Evolutionary conservation across 192 early-diverging fungal species (phyloP).

Genomic region (Gamsiella multidivaricata): DNA sequence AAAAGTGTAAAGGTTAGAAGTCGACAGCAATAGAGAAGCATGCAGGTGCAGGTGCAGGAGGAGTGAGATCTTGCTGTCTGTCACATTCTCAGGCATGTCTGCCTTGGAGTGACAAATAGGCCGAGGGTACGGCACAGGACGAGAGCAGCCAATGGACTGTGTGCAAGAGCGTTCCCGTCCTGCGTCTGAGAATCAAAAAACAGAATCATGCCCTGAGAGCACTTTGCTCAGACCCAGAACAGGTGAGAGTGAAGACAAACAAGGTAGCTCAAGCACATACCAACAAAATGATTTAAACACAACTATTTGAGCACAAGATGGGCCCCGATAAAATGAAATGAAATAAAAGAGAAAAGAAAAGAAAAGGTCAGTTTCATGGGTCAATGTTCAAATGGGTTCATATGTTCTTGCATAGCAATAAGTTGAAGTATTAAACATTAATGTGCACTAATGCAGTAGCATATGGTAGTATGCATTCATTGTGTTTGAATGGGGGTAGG

Average conservation of each 20-base stretch:
- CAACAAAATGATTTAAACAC: constrained; percentile 58
- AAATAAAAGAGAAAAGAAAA: constrained; percentile 4
- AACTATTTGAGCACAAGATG: constrained; percentile 22
- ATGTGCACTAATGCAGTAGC: neutral
- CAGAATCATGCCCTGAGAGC: constrained; percentile 4
- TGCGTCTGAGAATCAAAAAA: constrained; percentile 10
- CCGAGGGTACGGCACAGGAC: neutral
- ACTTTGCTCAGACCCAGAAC: constrained; percentile 28
- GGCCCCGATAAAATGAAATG: neutral
- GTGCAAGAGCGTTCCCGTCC: neutral
- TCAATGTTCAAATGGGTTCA: constrained; percentile 1
- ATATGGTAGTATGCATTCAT: too few relatives aligned
- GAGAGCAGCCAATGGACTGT: neutral
- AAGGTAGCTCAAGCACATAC: constrained; percentile 39
- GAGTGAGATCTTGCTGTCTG: neutral
- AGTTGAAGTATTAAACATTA: neutral
- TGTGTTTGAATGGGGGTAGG: too few relatives aligned
- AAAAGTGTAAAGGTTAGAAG: neutral
- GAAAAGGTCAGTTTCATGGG: constrained; percentile 3
- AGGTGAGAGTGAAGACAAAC: neutral
- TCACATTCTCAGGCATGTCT: constrained; percentile 4
- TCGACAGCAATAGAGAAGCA: neutral
- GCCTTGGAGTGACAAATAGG: neutral
- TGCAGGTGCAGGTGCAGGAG: neutral
- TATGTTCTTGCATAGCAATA: neutral